Base-by-base conservation (phyloP, 1,284 basidiomycete genomes). In the Ceratorhiza oryzae-sativae region DNA sequence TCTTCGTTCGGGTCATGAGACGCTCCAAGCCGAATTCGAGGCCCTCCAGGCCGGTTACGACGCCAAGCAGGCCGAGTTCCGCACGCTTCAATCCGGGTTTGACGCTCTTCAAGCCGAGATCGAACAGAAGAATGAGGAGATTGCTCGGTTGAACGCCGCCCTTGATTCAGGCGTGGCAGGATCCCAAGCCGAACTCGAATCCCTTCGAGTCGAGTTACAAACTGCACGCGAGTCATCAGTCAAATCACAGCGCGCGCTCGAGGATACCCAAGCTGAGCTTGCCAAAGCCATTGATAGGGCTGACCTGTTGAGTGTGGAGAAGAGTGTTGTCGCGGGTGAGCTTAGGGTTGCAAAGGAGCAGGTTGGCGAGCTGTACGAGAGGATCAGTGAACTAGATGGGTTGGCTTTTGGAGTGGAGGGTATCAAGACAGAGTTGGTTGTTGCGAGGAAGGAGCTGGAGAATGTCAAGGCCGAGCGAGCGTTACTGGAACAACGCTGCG, bases 11-110 rank as follows among this genome's bases (percentile, higher is more conserved):
- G 58, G 30, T 23, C 51, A 68, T 18, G 51, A 68, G 39, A 34
- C 51, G 1, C 39, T 58, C 23, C 51, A 58, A 9, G 36, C 41
- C 39, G 65, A 56, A 25, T 68, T 56, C 41, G 65, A 68, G 32
- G 56, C 65, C 1, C 46, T 68, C 39, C 51, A 68, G 32, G 53
- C 51, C 2, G 65, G 65, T 5, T 68, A 56, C 53, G 65, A 68
- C 34, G 65, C 65, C n/a, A 68, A 68, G 41, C 65, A 68, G 39
- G 36, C 34, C 65, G 65, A 68, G 65, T 68, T 68, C 51, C 25
- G n/a, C 23, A 32, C 13, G 30, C 65, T 68, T 18, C 65, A 58
- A n/a, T 68, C 65, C 8, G 65, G 65, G 20, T 68, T 68, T 39
- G 41, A 56, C 42, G 65, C 53, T 23, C 65, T 68, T 41, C 65